These are phyloP conservation scores for Plasmodium adleri DNA, from an alignment of 169 alveolate species.

Conservation along the genomic window DNA sequence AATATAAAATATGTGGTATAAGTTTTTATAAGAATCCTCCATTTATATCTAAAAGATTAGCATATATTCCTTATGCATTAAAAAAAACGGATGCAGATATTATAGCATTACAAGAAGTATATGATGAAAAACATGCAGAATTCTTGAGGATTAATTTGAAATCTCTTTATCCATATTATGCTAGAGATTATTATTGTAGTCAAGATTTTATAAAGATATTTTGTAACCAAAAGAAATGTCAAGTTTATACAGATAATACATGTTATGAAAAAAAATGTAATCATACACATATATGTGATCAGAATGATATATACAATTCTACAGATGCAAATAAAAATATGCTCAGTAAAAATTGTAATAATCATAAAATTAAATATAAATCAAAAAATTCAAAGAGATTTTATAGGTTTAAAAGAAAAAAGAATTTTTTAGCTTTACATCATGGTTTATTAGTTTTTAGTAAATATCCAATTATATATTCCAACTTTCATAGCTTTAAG, in stretches of 20 bases:
- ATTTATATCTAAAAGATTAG: slow-evolving; percentile 88
- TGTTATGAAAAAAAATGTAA: neutral
- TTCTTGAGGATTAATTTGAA: slow-evolving; percentile 84
- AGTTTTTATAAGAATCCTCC: slow-evolving; percentile 92
- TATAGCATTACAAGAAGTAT: slow-evolving; percentile 92
- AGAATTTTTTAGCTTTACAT: slow-evolving; percentile 80
- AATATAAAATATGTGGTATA: slow-evolving; percentile 89
- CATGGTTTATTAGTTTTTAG: slow-evolving; percentile 92
- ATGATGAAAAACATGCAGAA: slow-evolving; percentile 88
- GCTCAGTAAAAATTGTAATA: neutral
- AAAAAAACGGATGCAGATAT: slow-evolving; percentile 90
- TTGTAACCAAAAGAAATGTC: neutral
- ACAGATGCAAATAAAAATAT: neutral
- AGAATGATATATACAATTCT: neutral
- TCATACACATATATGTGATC: neutral
- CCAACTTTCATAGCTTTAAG: slow-evolving; percentile 89
- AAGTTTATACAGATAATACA: neutral
- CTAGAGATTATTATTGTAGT: slow-evolving; percentile 77
- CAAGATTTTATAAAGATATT: slow-evolving; percentile 9
- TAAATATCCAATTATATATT: slow-evolving; percentile 89
- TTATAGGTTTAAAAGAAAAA: neutral
- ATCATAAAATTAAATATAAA: neutral
- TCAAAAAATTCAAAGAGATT: neutral
- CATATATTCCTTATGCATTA: slow-evolving; percentile 89
- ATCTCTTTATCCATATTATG: slow-evolving; percentile 88